Percentiles rank a stretch among this genome's conserved stretches.
Conservation (phyloP, 2,329 filamentous ascomycete species). For the Aspergillus sp. region DNA sequence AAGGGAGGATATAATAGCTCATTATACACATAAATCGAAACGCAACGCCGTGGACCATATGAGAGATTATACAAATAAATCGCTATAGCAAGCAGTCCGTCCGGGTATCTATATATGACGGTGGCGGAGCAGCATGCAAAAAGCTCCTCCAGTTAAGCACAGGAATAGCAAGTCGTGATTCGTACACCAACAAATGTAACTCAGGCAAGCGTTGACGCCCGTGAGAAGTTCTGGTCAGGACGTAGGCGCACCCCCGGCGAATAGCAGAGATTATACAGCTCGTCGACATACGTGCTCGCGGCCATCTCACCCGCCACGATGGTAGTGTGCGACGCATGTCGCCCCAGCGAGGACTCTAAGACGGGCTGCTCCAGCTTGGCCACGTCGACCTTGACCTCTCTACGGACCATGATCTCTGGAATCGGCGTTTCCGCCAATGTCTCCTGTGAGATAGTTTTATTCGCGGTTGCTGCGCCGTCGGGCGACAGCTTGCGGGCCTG, state of each 20-base stretch:
- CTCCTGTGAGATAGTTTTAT: slow-evolving; percentile 15
- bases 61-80: too few relatives aligned
- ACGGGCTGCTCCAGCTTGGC: slow-evolving; percentile 23
- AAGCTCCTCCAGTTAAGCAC: too few relatives aligned
- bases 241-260: slow-evolving; percentile 27
- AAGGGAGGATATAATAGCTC: neutral
- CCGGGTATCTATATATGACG: too few relatives aligned
- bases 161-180: too few relatives aligned
- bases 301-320: slow-evolving; percentile 24
- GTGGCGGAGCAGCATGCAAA: too few relatives aligned
- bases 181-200: neutral
- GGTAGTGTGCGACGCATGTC: slow-evolving; percentile 21
- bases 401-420: slow-evolving; percentile 62
- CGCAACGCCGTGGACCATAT: neutral
- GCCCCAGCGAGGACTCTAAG: slow-evolving; percentile 13
- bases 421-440: slow-evolving; percentile 27
- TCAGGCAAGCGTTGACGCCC: neutral
- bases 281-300: slow-evolving; percentile 47
- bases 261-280: slow-evolving; percentile 40
- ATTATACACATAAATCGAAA: neutral
- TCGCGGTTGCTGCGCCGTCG: neutral
- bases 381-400: slow-evolving; percentile 59
- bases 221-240: slow-evolving; percentile 18
- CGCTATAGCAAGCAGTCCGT: too few relatives aligned
- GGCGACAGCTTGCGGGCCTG: slow-evolving; percentile 11